Base-by-base conservation (phyloP, 2,329 filamentous ascomycete species). In the Anisogramma anomala region DNA sequence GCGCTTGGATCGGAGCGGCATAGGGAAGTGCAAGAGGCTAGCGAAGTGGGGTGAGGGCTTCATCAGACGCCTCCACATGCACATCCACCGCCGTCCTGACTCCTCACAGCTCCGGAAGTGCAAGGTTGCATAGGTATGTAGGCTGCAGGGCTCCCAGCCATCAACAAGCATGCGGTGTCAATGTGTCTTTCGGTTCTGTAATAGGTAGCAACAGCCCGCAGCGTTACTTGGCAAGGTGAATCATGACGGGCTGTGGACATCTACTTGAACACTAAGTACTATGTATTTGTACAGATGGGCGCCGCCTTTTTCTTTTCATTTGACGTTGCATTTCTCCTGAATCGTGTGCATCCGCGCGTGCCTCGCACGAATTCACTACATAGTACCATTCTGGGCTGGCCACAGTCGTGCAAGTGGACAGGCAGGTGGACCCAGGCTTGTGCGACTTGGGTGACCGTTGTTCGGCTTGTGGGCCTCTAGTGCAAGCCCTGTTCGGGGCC, bases 401-500 rank as follows among this genome's bases (percentile, higher is more conserved):
- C 31, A 26, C n/a, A 34, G 34, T 42, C 45, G 14, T 44, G 37
- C 34, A 26, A 38, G 39, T 33, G 35, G 41, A 31, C 34, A n/a
- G 28, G 32, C 22, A 31, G 41, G 31, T 22, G 23, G 32, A 31
- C 23, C 36, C 33, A 36, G 27, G 30, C 18, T 23, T 39, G 36
- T 32, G 6, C 17, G n/a, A 41, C 19, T 19, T 45, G 39, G 42
- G 42, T 32, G 39, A 40, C 39, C 42, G 44, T 42, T 47, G 47
- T 42, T 45, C 39, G 47, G 44, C 47, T 42, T 41, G 45, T 48
- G 44, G 38, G 42, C 33, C 23, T 32, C 39, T 41, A 15, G 25
- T 38, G 30, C 13, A 33, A 28, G 8, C 7, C 8, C 6, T 18
- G 15, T 3, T 11, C 14, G 11, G 22, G 20, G 32, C 15, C 30